Base-by-base conservation (phyloP, 2,329 filamentous ascomycete genomes). In the Aspergillus hortae region DNA sequence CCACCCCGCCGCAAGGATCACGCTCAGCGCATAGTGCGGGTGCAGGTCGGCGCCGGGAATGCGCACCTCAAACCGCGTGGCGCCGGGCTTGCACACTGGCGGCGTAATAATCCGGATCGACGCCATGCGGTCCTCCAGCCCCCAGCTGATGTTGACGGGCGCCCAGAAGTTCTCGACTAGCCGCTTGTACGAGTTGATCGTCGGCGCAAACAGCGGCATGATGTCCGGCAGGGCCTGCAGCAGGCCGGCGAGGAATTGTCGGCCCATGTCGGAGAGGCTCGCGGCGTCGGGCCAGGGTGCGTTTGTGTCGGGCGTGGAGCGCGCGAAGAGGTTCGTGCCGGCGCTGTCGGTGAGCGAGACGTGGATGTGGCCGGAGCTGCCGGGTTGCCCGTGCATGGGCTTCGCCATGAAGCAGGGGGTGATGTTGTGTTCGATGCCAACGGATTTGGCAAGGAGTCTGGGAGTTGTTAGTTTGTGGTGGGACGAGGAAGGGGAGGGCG, bases 111-210 rank as follows among this genome's bases (percentile, higher is more conserved):
- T 74, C 15, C 92, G 83, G 58, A 97, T 88, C 0, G 89, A 94
- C 0, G 92, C 92, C 15, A 90, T 91, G 56, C 92, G 88, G 71
- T 97, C 92, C 71, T 97, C 92, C 3, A 96, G 76, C 0, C 92
- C 92, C 92, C 92, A 97, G 0, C 90, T 95, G 0, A 97, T 92
- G 0, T 92, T 96, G 2, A 97, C 92, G 0, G 92, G 92, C 0
- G 92, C 92, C 92, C 92, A 97, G 74, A 96, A 97, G 75, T 97
- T 97, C 76, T 97, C 92, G 2, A 97, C 92, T 0, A 97, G 81
- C 2, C 92, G 86, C 76, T 97, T 97, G 79, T 97, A 97, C 53
- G 89, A 95, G 80, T 97, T 97, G 65, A 97, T 83, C 0, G 90
- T 97, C 0, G 92, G 92, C 0, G 92, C 92, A 15, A 97, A 79